phyloP scores from a whole-genome alignment of 495 filamentous ascomycete species.

The Daldinia childiae region DNA sequence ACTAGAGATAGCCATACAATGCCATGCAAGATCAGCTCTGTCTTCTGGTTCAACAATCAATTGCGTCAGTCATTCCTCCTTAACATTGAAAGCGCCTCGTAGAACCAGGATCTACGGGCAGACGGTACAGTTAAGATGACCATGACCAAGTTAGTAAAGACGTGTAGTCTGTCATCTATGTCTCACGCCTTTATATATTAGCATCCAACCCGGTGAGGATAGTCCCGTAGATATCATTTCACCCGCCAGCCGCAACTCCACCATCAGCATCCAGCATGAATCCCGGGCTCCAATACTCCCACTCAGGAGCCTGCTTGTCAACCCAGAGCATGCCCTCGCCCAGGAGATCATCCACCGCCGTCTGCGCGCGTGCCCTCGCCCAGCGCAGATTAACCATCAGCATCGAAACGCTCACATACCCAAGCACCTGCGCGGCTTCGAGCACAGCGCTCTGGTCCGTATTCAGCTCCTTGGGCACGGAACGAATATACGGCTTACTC shows the following conservation, averaged over 20 bases:
- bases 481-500: constrained; percentile 85
- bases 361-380: constrained; percentile 84
- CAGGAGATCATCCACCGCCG: constrained; percentile 90
- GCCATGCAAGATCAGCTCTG: background rate
- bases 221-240: constrained; percentile 3
- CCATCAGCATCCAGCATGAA: constrained; percentile 59
- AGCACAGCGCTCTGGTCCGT: constrained; percentile 92
- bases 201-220: background rate
- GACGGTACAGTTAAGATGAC: background rate
- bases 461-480: constrained; percentile 95
- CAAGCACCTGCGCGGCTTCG: constrained; percentile 84
- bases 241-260: constrained; percentile 18
- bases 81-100: background rate
- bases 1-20: background rate
- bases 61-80: background rate
- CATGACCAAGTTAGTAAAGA: background rate
- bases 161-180: background rate
- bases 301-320: constrained; percentile 84
- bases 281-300: constrained; percentile 94
- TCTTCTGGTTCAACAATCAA: background rate
- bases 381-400: constrained; percentile 88
- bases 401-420: constrained; percentile 92
- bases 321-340: constrained; percentile 94
- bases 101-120: background rate
- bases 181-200: background rate